A percentile compares a stretch with the other conserved stretches of the same genome.
Evolutionary conservation across 2,329 filamentous ascomycete genomes (phyloP).

Genomic region (Hymenoscyphus fructigenus): DNA sequence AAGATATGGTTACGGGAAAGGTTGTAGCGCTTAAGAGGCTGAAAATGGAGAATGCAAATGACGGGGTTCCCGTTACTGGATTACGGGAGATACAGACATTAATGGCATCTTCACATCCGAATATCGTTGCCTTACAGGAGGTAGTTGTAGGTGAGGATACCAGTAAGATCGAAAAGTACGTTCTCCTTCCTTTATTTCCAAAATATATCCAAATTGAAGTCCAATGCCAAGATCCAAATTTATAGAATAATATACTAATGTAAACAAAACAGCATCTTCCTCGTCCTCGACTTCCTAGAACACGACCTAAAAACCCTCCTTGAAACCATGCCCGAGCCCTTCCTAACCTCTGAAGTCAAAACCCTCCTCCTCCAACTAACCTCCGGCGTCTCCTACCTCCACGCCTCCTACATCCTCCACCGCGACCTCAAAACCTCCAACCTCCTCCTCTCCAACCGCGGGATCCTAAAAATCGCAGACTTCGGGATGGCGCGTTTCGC

Average conservation of each 20-base stretch:
- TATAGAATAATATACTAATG: slow-evolving; percentile 18
- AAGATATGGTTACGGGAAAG: slow-evolving; percentile 68
- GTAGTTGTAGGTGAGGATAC: slow-evolving; percentile 73
- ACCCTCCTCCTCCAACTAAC: slow-evolving; percentile 82
- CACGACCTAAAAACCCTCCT: slow-evolving; percentile 94
- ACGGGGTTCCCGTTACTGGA: slow-evolving; percentile 83
- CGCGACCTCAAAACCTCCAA: slow-evolving; percentile 94
- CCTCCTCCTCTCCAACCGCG: slow-evolving; percentile 91
- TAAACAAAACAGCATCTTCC: slow-evolving; percentile 65
- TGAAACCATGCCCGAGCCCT: slow-evolving; percentile 91
- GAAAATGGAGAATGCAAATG: slow-evolving; percentile 77
- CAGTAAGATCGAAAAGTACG: slow-evolving; percentile 53
- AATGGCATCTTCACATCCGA: slow-evolving; percentile 73
- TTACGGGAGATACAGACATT: slow-evolving; percentile 92
- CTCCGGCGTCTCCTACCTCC: slow-evolving; percentile 79
- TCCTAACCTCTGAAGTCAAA: slow-evolving; percentile 89
- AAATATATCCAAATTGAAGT: not conserved
- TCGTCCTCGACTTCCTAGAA: slow-evolving; percentile 97
- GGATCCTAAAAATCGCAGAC: slow-evolving; percentile 92
- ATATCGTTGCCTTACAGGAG: slow-evolving; percentile 80
- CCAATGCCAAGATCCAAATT: too few species aligned
- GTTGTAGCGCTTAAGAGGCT: slow-evolving; percentile 92
- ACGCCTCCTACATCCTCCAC: slow-evolving; percentile 87
- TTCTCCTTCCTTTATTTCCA: not conserved
- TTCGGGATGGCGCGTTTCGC: slow-evolving; percentile 96